phyloP scores from a whole-genome alignment of 371 early-diverging fungal species.

The Lichtheimia corymbifera region DNA sequence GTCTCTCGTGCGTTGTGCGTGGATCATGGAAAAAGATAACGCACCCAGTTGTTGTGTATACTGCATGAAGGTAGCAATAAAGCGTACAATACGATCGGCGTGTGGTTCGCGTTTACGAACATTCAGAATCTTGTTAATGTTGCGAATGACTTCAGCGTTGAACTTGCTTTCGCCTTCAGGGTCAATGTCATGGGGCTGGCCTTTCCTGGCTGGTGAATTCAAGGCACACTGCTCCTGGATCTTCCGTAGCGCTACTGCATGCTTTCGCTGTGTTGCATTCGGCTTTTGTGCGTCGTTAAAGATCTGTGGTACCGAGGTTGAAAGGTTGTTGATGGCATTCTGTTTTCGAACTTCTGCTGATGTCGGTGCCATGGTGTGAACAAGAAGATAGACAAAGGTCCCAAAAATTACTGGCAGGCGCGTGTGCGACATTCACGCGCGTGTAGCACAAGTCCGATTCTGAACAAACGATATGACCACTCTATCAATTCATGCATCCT shows the following conservation, averaged over 20 bases:
- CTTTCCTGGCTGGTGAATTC: slow-evolving; percentile 40
- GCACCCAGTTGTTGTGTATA: slow-evolving; percentile 66
- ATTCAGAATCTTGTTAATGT: slow-evolving; percentile 72
- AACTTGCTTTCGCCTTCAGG: slow-evolving; percentile 63
- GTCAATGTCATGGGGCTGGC: slow-evolving; percentile 42
- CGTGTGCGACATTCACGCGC: no score
- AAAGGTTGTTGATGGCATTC: slow-evolving; percentile 26
- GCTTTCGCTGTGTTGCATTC: slow-evolving; percentile 67
- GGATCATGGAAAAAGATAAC: not conserved
- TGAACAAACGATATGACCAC: no score
- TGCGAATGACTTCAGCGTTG: slow-evolving; percentile 67
- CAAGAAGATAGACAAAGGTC: no score
- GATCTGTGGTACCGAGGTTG: slow-evolving; percentile 56
- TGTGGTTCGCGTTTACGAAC: slow-evolving; percentile 72
- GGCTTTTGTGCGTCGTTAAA: slow-evolving; percentile 80
- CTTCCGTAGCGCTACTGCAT: slow-evolving; percentile 76
- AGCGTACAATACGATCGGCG: slow-evolving; percentile 75
- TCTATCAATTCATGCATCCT: no score
- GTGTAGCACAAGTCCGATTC: no score
- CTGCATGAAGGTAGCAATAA: slow-evolving; percentile 76
- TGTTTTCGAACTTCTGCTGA: slow-evolving; percentile 8
- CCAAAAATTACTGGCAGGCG: no score
- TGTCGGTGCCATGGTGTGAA: not conserved
- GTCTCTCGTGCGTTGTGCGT: no score
- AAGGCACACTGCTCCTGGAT: slow-evolving; percentile 67